These are phyloP conservation scores for Eragrostis nindensis DNA, from an alignment of 176 grass and related monocot species.

Conservation along the genomic window DNA sequence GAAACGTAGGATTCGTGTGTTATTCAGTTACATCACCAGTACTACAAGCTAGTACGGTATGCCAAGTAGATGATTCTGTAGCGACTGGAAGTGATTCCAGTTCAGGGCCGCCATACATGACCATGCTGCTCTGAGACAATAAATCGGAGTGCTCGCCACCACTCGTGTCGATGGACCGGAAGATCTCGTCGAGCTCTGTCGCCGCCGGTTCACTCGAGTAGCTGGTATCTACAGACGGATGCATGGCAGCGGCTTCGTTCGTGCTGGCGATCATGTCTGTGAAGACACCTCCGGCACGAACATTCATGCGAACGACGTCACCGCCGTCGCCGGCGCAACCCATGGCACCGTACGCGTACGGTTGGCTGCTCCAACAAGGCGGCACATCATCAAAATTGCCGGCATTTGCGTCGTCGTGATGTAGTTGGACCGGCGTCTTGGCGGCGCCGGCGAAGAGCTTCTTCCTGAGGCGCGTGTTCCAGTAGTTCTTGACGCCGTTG, in stretches of 20 bases:
- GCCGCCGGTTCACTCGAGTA: not conserved
- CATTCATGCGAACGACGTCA: not conserved
- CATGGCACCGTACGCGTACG: not conserved
- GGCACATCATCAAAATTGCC: not conserved
- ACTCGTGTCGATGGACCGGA: not conserved
- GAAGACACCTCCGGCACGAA: not conserved
- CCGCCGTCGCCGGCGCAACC: not conserved
- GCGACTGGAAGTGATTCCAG: not conserved
- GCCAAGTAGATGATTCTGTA: not conserved
- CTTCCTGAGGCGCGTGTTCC: slow-evolving; percentile 53
- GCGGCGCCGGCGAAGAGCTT: not conserved
- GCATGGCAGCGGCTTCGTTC: not conserved
- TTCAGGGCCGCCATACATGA: not conserved
- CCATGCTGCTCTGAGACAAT: not conserved
- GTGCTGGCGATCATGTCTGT: not conserved
- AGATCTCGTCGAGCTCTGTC: slow-evolving; percentile 43
- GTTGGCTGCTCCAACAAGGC: not conserved
- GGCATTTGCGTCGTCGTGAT: not conserved
- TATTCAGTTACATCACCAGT: slow-evolving; percentile 3
- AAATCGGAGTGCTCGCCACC: not conserved
- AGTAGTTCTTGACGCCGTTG: slow-evolving; percentile 56
- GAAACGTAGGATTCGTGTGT: not conserved
- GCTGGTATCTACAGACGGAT: not conserved
- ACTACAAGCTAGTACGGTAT: slow-evolving; percentile 13
- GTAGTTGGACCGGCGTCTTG: not conserved